phyloP scores from a whole-genome alignment of 495 filamentous ascomycete species.

The Parathielavia appendiculata region DNA sequence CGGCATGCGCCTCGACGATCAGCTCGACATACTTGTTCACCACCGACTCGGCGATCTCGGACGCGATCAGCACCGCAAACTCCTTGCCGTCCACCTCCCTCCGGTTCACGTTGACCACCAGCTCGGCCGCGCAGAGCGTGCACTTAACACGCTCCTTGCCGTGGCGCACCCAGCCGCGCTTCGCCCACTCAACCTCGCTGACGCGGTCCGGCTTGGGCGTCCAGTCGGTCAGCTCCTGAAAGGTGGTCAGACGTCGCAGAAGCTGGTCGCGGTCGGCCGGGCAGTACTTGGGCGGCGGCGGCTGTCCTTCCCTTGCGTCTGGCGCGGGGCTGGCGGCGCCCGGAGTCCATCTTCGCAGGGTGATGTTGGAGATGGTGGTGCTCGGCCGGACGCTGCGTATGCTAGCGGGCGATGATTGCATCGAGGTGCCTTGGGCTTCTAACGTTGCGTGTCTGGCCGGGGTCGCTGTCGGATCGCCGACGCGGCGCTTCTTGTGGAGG shows the following conservation, averaged over 20 bases:
- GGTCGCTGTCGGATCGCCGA: conserved; percentile 28
- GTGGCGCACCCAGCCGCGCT: conserved; percentile 83
- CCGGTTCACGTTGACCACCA: conserved; percentile 73
- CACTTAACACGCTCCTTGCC: conserved; percentile 79
- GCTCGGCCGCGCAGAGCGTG: conserved; percentile 71
- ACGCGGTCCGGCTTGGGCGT: conserved; percentile 71
- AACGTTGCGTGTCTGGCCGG: conserved; percentile 20
- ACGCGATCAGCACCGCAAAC: conserved; percentile 45
- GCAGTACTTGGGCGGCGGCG: conserved; percentile 49
- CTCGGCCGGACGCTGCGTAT: conserved; percentile 11
- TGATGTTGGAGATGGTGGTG: conserved; percentile 37
- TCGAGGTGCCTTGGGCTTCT: not conserved
- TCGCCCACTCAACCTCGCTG: conserved; percentile 93
- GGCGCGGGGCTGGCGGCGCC: conserved; percentile 1
- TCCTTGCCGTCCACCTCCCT: conserved; percentile 61
- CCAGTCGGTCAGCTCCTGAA: conserved; percentile 86
- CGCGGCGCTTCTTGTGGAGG: conserved; percentile 45
- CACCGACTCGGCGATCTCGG: conserved; percentile 58
- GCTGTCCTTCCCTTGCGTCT: not conserved
- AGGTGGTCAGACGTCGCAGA: conserved; percentile 75
- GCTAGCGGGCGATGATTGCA: conserved; percentile 13
- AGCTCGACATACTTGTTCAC: conserved; percentile 70
- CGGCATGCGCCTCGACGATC: conserved; percentile 71
- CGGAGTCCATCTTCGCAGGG: conserved; percentile 40
- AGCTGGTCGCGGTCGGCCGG: conserved; percentile 82